phyloP scores from a whole-genome alignment of 2,329 filamentous ascomycete species.

The Apiospora saccharicola region DNA sequence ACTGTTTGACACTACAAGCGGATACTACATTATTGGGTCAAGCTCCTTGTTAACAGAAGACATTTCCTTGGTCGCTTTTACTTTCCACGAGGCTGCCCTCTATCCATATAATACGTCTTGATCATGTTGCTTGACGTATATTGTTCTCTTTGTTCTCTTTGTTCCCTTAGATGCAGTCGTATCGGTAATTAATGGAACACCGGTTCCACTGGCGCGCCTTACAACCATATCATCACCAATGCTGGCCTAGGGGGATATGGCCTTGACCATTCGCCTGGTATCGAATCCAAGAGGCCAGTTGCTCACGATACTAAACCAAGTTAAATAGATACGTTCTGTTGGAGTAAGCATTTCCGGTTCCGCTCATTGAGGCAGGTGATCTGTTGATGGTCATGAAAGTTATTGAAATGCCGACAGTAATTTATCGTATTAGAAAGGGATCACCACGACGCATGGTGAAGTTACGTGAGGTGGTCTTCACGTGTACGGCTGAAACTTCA shows the following conservation, averaged over 20 bases:
- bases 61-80: background rate
- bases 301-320: background rate
- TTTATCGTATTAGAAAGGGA: conserved; percentile 30
- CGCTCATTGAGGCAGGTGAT: conserved; percentile 39
- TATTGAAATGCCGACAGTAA: background rate
- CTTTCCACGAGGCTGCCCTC: background rate
- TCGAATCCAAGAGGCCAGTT: conserved; percentile 34
- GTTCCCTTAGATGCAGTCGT: background rate
- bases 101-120: background rate
- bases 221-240: conserved; percentile 40
- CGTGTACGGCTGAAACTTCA: conserved; percentile 40
- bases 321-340: background rate
- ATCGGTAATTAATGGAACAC: background rate
- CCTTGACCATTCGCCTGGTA: conserved; percentile 38
- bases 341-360: conserved; percentile 34
- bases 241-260: conserved; percentile 38
- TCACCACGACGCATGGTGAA: conserved; percentile 35
- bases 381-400: conserved; percentile 32
- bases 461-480: conserved; percentile 35
- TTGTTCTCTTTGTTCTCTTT: background rate
- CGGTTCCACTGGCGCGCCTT: conserved; percentile 29
- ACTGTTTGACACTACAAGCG: background rate
- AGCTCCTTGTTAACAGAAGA: background rate
- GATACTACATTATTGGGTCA: background rate
- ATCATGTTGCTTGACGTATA: background rate